Conservation (phyloP, 148 eudicot genomes). For the Dysphania ambrosioides region DNA sequence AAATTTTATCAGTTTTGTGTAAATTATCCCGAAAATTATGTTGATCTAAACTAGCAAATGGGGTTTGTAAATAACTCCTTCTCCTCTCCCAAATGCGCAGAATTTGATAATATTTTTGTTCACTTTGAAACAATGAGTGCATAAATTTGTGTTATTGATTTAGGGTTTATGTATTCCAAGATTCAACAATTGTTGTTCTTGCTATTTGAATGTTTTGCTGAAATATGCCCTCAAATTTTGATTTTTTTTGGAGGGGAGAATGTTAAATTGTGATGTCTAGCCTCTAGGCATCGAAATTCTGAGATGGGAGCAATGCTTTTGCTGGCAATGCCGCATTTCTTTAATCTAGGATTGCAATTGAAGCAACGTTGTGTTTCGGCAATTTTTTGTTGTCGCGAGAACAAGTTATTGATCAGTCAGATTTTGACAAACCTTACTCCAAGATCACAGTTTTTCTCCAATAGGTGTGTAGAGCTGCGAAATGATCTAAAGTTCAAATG, state of each 20-base stretch:
- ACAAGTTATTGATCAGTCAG: slow-evolving; percentile 17
- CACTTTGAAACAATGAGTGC: background rate
- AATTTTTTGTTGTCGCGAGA: slow-evolving; percentile 16
- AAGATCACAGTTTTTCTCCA: slow-evolving; percentile 21
- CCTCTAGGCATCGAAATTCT: background rate
- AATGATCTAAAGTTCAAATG: background rate
- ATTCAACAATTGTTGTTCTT: background rate
- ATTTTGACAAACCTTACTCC: slow-evolving; percentile 28
- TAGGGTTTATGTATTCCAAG: background rate
- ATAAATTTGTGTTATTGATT: background rate
- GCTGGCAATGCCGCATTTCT: slow-evolving; percentile 25
- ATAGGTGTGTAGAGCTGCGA: slow-evolving; percentile 29
- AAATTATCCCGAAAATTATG: background rate
- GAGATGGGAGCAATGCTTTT: slow-evolving; percentile 23
- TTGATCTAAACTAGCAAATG: background rate
- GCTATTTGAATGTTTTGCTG: background rate
- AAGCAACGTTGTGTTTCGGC: slow-evolving; percentile 26
- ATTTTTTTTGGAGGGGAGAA: background rate
- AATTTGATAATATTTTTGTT: no score
- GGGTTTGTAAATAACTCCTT: no score
- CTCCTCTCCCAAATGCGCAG: no score
- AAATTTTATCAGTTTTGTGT: background rate
- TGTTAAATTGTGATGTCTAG: background rate
- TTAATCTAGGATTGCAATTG: slow-evolving; percentile 26
- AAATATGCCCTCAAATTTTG: background rate